These are phyloP conservation scores for Fusarium domesticum DNA, from an alignment of 2,329 filamentous ascomycete genomes.

Conservation along the genomic window DNA sequence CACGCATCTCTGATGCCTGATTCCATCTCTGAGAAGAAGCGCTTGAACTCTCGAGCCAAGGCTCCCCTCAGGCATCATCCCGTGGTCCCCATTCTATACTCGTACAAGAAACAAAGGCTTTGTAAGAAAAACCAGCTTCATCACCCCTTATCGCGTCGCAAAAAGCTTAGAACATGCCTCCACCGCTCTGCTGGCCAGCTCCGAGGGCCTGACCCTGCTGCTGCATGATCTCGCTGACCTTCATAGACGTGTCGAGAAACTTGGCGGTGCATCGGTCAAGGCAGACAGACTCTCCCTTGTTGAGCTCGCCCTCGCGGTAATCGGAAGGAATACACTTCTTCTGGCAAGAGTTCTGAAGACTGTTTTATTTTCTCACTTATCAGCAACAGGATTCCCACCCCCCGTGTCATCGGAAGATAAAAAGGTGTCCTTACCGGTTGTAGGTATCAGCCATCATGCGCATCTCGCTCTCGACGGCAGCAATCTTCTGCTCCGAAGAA, in stretches of 20 bases:
- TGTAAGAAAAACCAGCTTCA: background rate
- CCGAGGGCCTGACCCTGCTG: constrained; percentile 71
- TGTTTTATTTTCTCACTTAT: constrained; percentile 34
- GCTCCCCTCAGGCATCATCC: no score
- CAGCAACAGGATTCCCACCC: no score
- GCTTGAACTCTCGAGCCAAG: background rate
- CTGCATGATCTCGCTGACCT: constrained; percentile 96
- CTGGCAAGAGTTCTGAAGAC: constrained; percentile 83
- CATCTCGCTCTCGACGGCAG: constrained; percentile 92
- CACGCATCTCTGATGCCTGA: no score
- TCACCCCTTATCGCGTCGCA: no score
- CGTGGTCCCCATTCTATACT: constrained; percentile 18
- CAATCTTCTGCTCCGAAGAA: constrained; percentile 95
- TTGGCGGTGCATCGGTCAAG: constrained; percentile 96
- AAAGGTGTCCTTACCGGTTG: constrained; percentile 66
- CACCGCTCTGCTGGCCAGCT: constrained; percentile 38
- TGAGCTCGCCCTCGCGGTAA: constrained; percentile 94
- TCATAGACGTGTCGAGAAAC: constrained; percentile 98
- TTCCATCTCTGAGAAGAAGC: background rate
- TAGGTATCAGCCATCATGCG: constrained; percentile 98
- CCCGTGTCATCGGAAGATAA: background rate
- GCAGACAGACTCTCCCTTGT: constrained; percentile 98
- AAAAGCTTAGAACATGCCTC: constrained; percentile 33
- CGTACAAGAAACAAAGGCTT: constrained; percentile 21
- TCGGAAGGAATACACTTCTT: constrained; percentile 89